These are phyloP conservation scores for Sporisorium sorghi DNA, from an alignment of 1,284 basidiomycete species.

Conservation along the genomic window DNA sequence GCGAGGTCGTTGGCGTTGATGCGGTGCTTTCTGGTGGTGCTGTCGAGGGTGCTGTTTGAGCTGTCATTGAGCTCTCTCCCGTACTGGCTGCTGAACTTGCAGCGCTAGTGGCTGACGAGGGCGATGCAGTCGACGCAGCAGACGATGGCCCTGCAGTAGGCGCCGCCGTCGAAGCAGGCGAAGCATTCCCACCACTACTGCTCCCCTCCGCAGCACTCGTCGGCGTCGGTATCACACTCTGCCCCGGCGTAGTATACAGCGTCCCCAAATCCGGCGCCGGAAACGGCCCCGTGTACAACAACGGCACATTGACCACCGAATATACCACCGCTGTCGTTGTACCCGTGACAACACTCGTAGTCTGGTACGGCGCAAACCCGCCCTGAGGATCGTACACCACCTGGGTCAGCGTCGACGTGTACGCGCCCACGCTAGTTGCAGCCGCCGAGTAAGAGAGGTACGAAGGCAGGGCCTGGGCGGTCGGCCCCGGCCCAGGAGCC, in stretches of 20 bases:
- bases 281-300: conserved; percentile 59
- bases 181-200: too few relatives aligned
- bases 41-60: conserved; percentile 8
- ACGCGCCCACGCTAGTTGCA: conserved; percentile 32
- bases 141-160: background rate
- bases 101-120: background rate
- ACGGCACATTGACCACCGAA: conserved; percentile 51
- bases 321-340: conserved; percentile 47
- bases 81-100: conserved; percentile 5
- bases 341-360: conserved; percentile 30
- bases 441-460: conserved; percentile 59
- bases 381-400: conserved; percentile 58
- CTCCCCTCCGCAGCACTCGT: conserved; percentile 2
- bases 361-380: conserved; percentile 44
- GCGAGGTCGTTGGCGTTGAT: background rate
- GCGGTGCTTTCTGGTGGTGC: conserved; percentile 5
- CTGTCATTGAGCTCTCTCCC: conserved; percentile 12
- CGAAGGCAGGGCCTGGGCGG: conserved; percentile 56
- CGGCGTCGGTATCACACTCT: conserved; percentile 8
- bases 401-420: conserved; percentile 40
- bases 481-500: conserved; percentile 57
- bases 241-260: conserved; percentile 53
- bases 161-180: background rate
- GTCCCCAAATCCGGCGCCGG: conserved; percentile 56
- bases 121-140: background rate